A percentile compares a stretch with the other conserved stretches of the same genome.
These are phyloP conservation scores for Paxillus ammoniavirescens DNA, from an alignment of 768 basidiomycete species.

Conservation along the genomic window DNA sequence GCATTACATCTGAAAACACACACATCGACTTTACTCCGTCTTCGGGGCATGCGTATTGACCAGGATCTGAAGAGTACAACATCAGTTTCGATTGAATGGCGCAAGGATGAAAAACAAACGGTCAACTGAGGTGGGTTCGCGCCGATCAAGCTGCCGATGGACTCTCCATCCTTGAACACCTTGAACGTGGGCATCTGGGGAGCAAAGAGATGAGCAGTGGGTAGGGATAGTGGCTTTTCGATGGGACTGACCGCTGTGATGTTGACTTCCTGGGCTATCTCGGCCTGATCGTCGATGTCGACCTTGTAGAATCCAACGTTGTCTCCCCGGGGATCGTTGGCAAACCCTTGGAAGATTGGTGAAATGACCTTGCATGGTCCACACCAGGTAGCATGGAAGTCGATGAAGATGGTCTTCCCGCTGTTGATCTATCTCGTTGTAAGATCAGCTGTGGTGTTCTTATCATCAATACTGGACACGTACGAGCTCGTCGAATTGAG, in stretches of 20 bases:
- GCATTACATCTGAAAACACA: too few relatives aligned
- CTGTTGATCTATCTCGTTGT: background rate
- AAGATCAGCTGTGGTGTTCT: too few relatives aligned
- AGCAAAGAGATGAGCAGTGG: background rate
- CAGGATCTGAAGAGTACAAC: background rate
- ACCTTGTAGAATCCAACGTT: constrained; percentile 66
- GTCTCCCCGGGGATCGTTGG: constrained; percentile 1
- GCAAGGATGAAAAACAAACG: constrained; percentile 2
- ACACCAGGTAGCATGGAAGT: constrained; percentile 23
- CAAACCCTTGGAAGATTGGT: constrained; percentile 9
- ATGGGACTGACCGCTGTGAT: constrained; percentile 49
- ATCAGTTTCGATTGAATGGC: background rate
- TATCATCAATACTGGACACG: background rate
- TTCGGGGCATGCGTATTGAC: background rate
- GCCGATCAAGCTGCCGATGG: background rate
- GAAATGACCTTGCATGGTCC: constrained; percentile 16
- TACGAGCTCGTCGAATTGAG: constrained; percentile 7
- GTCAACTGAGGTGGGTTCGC: background rate
- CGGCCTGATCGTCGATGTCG: constrained; percentile 56
- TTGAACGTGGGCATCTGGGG: constrained; percentile 22
- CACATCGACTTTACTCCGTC: background rate
- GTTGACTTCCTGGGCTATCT: constrained; percentile 49
- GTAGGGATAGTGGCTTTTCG: background rate
- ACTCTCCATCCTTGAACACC: background rate
- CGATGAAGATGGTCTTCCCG: constrained; percentile 12